Conservation (phyloP, 2,329 filamentous ascomycete species). For the Talaromyces sp. region DNA sequence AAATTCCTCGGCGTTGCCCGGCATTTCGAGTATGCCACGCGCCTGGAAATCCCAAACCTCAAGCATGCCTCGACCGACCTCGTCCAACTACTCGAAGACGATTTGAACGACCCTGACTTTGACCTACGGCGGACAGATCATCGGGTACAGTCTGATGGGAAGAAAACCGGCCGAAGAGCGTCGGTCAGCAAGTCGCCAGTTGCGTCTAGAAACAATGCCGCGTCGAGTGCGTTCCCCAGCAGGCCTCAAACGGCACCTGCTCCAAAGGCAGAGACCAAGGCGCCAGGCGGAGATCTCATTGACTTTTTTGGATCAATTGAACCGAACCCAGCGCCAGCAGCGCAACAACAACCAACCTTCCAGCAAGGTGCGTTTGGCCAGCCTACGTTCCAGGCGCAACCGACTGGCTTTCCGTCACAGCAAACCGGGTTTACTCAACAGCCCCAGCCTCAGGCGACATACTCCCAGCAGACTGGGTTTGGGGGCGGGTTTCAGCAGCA, state of each 20-base stretch:
- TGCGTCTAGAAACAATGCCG: neutral
- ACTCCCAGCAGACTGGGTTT: conserved; percentile 30
- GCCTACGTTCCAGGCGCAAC: conserved; percentile 27
- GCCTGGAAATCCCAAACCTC: conserved; percentile 90
- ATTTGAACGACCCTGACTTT: conserved; percentile 90
- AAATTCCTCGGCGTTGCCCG: conserved; percentile 82
- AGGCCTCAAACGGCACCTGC: conserved; percentile 16
- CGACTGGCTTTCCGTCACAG: conserved; percentile 30
- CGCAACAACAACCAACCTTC: conserved; percentile 34
- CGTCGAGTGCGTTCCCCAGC: conserved; percentile 15
- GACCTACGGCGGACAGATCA: conserved; percentile 91
- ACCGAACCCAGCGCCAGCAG: conserved; percentile 58
- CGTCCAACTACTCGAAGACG: conserved; percentile 85
- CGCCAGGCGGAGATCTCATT: conserved; percentile 66
- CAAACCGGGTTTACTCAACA: conserved; percentile 34
- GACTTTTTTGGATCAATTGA: conserved; percentile 96
- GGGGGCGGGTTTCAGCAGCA: conserved; percentile 16
- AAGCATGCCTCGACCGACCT: conserved; percentile 95
- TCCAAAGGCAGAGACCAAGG: conserved; percentile 29
- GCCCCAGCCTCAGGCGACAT: conserved; percentile 31
- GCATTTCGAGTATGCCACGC: conserved; percentile 85
- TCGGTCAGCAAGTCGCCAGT: conserved; percentile 18
- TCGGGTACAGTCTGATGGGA: conserved; percentile 76
- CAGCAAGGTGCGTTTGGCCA: conserved; percentile 18
- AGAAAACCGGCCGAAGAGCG: conserved; percentile 46